Evolutionary conservation across 2,329 filamentous ascomycete genomes (phyloP).

Genomic region (Pezicula neosporulosa): DNA sequence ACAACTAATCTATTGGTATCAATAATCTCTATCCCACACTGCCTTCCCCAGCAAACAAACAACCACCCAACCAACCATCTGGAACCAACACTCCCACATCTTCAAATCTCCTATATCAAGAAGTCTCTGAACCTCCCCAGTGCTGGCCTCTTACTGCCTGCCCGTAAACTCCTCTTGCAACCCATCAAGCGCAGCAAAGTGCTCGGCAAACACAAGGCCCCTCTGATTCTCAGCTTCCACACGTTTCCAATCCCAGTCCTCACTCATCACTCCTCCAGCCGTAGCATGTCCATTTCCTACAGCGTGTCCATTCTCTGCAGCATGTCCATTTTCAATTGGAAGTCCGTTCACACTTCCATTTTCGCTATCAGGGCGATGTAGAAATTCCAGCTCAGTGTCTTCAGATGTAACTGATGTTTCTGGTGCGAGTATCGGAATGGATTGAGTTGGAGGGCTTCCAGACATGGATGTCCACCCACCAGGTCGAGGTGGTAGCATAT

Average conservation of each 20-base stretch:
- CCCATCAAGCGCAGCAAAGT: constrained; percentile 55
- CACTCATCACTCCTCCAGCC: not conserved
- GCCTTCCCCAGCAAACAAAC: not conserved
- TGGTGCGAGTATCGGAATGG: not conserved
- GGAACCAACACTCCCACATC: too few relatives aligned
- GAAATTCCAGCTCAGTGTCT: not conserved
- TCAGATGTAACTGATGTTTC: not conserved
- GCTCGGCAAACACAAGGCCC: constrained; percentile 51
- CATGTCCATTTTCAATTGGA: not conserved
- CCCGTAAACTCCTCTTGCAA: constrained; percentile 35
- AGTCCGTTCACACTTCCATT: constrained; percentile 11
- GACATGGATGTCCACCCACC: constrained; percentile 53
- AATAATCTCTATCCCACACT: not conserved
- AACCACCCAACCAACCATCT: constrained; percentile 4
- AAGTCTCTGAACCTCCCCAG: constrained; percentile 29
- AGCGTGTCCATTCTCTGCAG: constrained; percentile 6
- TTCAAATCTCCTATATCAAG: constrained; percentile 14
- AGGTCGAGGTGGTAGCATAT: constrained; percentile 71
- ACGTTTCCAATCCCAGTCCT: constrained; percentile 53
- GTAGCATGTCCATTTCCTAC: constrained; percentile 1
- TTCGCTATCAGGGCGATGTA: constrained; percentile 16
- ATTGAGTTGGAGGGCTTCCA: not conserved
- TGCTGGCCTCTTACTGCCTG: constrained; percentile 25
- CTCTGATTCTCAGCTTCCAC: constrained; percentile 52
- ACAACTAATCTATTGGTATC: not conserved